Evolutionary conservation across 2,329 filamentous ascomycete genomes (phyloP), one percentile per base, ranked within the genome.

Genomic region (Akanthomyces muscarius): DNA sequence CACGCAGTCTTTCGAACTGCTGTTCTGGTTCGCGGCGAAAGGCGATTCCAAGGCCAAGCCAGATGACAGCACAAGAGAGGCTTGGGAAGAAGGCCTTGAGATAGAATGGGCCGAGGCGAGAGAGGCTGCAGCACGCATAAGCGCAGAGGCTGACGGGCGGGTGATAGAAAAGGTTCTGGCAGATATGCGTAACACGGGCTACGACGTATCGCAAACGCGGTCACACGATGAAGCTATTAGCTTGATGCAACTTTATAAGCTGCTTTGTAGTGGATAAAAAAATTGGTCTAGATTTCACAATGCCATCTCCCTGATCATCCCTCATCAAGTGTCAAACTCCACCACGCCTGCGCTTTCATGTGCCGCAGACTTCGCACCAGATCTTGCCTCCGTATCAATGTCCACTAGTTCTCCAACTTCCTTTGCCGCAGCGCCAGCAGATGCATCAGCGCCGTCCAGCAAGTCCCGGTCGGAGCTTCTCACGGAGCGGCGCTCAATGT

Each of bases 401-500:
- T 61, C 45, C 33, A 61, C 52, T 14, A 64, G 21, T 4, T 68
- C 68, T 16, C 63, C 68, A 2, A 71, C 57, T 44, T 71, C 67
- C 59, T 73, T 77, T 2, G 67, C 66, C 30, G 67, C 69, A 30
- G 76, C 84, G 14, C 84, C 84, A 0, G 89, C 87, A 67, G 86
- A 85, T 2, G 87, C 90, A 71, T 94, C 90, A 2, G 88, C 88
- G 0, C 89, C 90, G 68, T 90, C 88, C 16, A 93, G 75, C 16
- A 93, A 74, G 72, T 91, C 89, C 60, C 86, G 79, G 73, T 92
- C 89, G 55, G 84, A 83, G 61, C 86, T 87, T 66, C 84, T 81
- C 23, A 90, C 87, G 59, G 85, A 86, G 64, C 87, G 80, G 28
- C 85, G 80, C 70, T 89, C 87, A 0, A 83, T 76, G 65, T 89